Evolutionary conservation across 1,284 basidiomycete genomes (phyloP), one percentile per base, ranked within the genome.

Genomic region (Trichosporon ovoides): DNA sequence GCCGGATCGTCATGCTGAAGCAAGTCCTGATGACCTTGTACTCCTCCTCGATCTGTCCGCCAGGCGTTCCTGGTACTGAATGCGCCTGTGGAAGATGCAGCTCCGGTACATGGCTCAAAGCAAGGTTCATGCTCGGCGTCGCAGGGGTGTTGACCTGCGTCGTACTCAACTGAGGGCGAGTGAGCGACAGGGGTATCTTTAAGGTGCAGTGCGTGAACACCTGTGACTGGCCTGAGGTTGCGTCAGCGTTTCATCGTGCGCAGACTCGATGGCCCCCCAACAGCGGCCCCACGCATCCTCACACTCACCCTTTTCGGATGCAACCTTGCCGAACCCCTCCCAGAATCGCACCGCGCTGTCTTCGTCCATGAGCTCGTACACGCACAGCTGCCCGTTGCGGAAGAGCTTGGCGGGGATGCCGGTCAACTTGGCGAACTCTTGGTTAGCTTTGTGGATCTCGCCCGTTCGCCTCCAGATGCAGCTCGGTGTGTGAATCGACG

Each of bases 401-500:
- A 73, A 65, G 59, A 63, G 69, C 36, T 65, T 59, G 28, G 70
- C 66, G 14, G 69, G 66, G 58, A 73, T 68, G 28, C 68, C 70
- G 2, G 73, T 72, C 38, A 76, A 62, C 31, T 68, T 70, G 46
- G 72, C 69, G 54, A 76, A 75, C 77, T 97, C 93, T 60, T 91
- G 85, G 73, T 98, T 98, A 38, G 86, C 95, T 78, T 94, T 98
- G 82, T 98, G 97, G 60, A 98, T 98, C 78, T 98, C 94, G 24
- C 96, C 96, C 1, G 95, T 98, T 50, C 95, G 81, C 31, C 94
- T 82, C 96, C 95, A 98, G 7, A 98, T 82, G 68, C 95, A 98
- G 0, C 92, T 92, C 0, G 96, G 96, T 10, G 98, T 91, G 43
- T 91, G 93, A 85, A 97, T 95, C 0, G 89, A 89, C 11, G 88